Evolutionary conservation across 2,329 filamentous ascomycete genomes (phyloP).

Genomic region (Colletotrichum eleusines): DNA sequence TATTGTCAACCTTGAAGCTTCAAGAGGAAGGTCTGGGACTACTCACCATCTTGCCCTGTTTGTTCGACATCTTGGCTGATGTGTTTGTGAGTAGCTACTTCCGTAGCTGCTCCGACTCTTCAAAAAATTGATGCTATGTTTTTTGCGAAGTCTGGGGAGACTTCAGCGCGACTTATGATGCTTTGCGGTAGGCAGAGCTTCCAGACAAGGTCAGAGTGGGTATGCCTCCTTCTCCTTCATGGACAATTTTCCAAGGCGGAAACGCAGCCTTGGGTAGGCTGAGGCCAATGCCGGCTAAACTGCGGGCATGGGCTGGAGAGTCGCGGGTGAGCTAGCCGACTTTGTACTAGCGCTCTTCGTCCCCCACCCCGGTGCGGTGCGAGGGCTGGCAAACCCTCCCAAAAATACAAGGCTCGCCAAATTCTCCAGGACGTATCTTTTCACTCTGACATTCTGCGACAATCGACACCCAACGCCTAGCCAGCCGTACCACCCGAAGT

Average conservation of each 20-base stretch:
- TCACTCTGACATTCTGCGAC: constrained; percentile 27
- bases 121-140: constrained; percentile 58
- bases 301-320: background rate
- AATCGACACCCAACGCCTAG: constrained; percentile 44
- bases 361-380: constrained; percentile 46
- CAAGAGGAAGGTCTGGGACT: constrained; percentile 52
- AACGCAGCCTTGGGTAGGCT: constrained; percentile 50
- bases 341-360: constrained; percentile 9
- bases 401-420: constrained; percentile 44
- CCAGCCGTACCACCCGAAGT: constrained; percentile 49
- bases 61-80: constrained; percentile 78
- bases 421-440: background rate
- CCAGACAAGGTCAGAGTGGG: constrained; percentile 54
- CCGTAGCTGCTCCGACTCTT: constrained; percentile 50
- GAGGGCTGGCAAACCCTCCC: constrained; percentile 59
- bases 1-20: constrained; percentile 63
- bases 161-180: constrained; percentile 58
- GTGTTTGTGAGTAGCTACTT: constrained; percentile 48
- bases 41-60: constrained; percentile 99
- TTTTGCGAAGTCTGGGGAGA: constrained; percentile 51
- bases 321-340: background rate
- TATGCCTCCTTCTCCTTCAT: constrained; percentile 44
- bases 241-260: constrained; percentile 61
- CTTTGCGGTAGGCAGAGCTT: constrained; percentile 53
- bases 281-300: constrained; percentile 42